Percentiles rank a stretch among this genome's conserved stretches.
Evolutionary conservation across 805 yeast species (phyloP).

Genomic region (Wickerhamiella occidentalis): DNA sequence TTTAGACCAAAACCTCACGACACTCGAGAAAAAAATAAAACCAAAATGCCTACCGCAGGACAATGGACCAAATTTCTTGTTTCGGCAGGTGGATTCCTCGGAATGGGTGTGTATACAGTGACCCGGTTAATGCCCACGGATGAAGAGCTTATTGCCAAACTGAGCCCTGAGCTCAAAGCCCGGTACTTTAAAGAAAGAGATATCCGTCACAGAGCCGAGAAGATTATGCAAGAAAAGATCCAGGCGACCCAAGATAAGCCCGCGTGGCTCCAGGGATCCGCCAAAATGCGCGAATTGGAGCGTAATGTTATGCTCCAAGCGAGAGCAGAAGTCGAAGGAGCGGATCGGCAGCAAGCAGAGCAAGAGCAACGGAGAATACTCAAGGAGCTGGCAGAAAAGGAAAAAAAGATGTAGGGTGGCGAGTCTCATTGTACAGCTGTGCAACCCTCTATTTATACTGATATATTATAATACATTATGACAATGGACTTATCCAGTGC

Average conservation of each 20-base stretch:
- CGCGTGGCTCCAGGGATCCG: conserved; percentile 25
- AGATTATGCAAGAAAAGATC: conserved; percentile 19
- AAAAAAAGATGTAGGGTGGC: conserved; percentile 13
- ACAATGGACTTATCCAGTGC: no score
- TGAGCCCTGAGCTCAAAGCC: conserved; percentile 74
- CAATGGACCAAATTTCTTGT: conserved; percentile 22
- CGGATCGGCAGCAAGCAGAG: conserved; percentile 11
- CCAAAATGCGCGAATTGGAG: conserved; percentile 23
- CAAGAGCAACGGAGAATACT: conserved; percentile 18
- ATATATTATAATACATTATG: neutral
- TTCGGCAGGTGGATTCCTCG: conserved; percentile 52
- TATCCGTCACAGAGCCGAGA: conserved; percentile 18
- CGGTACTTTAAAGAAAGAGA: conserved; percentile 51
- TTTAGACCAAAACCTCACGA: neutral
- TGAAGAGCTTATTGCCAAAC: conserved; percentile 55
- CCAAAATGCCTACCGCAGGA: conserved; percentile 19
- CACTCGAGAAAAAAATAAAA: neutral
- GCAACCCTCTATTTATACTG: neutral
- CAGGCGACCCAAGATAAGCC: conserved; percentile 22
- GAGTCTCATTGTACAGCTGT: no score
- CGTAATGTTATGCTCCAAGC: conserved; percentile 22
- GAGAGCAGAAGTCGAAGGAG: conserved; percentile 18
- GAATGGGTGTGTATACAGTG: conserved; percentile 57
- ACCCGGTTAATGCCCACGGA: conserved; percentile 77
- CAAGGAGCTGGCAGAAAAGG: conserved; percentile 20